phyloP scores from a whole-genome alignment of 2,329 filamentous ascomycete genomes.

The Cladophialophora chaetospira region DNA sequence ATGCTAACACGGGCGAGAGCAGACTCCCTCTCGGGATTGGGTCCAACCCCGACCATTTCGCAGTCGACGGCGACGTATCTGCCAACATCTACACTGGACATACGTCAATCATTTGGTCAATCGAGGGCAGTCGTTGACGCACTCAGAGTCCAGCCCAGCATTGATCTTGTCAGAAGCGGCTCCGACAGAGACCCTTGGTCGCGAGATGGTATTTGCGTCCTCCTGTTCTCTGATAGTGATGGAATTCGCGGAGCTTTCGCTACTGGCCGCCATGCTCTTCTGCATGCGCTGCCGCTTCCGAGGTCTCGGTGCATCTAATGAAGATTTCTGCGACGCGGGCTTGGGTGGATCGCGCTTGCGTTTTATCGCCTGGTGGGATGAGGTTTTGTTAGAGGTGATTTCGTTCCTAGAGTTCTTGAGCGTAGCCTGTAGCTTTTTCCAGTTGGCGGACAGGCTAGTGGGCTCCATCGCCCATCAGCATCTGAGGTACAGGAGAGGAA shows the following conservation, averaged over 20 bases:
- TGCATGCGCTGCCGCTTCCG: conserved; percentile 18
- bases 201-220: not conserved
- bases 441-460: conserved; percentile 51
- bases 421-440: conserved; percentile 53
- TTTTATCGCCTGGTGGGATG: conserved; percentile 38
- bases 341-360: conserved; percentile 26
- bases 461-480: conserved; percentile 39
- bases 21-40: conserved; percentile 65
- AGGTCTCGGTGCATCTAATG: conserved; percentile 3
- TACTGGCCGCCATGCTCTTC: conserved; percentile 15
- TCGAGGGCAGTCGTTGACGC: not conserved
- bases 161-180: conserved; percentile 18
- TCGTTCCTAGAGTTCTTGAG: conserved; percentile 40
- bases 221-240: conserved; percentile 52
- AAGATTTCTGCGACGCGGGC: conserved; percentile 11
- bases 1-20: conserved; percentile 83
- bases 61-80: conserved; percentile 95
- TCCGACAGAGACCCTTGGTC: conserved; percentile 6
- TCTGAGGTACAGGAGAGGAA: not conserved
- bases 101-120: conserved; percentile 10
- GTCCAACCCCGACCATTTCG: conserved; percentile 90
- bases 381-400: conserved; percentile 33
- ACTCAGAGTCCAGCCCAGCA: conserved; percentile 21
- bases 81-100: conserved; percentile 66
- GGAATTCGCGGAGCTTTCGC: conserved; percentile 41